These are phyloP conservation scores for Debaryomyces castellii DNA, from an alignment of 805 yeast genomes.

Conservation along the genomic window DNA sequence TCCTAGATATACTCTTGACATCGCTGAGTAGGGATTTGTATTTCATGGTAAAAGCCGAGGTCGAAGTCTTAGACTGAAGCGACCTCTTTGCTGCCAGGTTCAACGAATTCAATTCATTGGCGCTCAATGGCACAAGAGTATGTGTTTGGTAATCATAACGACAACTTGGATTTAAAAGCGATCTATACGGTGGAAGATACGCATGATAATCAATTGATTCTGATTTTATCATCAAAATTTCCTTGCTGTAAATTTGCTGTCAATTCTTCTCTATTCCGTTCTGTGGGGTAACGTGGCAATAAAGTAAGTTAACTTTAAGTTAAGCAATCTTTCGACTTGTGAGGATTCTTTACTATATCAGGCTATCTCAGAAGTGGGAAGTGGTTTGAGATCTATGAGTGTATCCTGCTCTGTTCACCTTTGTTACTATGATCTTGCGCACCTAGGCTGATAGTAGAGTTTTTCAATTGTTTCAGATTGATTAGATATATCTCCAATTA, in stretches of 20 bases:
- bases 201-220: conserved; percentile 20
- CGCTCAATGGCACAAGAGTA: conserved; percentile 37
- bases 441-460: too few species aligned
- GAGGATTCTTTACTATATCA: too few species aligned
- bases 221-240: conserved; percentile 5
- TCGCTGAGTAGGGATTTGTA: conserved; percentile 49
- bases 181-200: conserved; percentile 53
- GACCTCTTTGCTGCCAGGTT: conserved; percentile 6
- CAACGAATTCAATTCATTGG: conserved; percentile 26
- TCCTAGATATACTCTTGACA: conserved; percentile 37
- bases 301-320: too few species aligned
- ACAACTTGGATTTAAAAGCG: conserved; percentile 48
- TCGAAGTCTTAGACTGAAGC: not conserved
- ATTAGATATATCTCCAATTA: too few species aligned
- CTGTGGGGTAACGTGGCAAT: not conserved
- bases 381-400: too few species aligned
- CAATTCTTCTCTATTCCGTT: not conserved
- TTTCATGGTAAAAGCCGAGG: conserved; percentile 39
- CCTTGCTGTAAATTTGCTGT: not conserved
- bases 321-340: too few species aligned
- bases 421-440: too few species aligned
- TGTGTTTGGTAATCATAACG: conserved; percentile 53
- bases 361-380: too few species aligned
- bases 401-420: too few species aligned
- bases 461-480: too few species aligned